A percentile compares a stretch with the other conserved stretches of the same genome.
These are phyloP conservation scores for Cyanophora paradoxa DNA, from an alignment of 78 protist species.

Conservation along the genomic window DNA sequence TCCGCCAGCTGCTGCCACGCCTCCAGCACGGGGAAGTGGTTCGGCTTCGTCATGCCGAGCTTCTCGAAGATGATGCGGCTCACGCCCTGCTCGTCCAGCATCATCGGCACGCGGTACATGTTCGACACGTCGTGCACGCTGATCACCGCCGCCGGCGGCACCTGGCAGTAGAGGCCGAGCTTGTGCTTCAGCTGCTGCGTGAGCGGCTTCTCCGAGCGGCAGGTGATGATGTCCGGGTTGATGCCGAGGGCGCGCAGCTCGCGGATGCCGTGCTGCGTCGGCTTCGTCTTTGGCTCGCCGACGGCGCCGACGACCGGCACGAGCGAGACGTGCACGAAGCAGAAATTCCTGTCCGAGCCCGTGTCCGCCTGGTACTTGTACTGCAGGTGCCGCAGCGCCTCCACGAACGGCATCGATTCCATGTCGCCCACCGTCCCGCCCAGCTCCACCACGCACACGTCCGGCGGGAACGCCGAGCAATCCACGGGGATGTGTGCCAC, in stretches of 20 bases:
- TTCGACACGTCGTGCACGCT: constrained; percentile 78
- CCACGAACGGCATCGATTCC: constrained; percentile 93
- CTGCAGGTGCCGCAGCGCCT: constrained; percentile 93
- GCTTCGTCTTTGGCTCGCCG: constrained; percentile 96
- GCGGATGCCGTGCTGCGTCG: constrained; percentile 88
- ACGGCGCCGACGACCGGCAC: constrained; percentile 72
- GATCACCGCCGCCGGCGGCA: constrained; percentile 60
- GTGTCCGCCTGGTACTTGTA: too few relatives aligned
- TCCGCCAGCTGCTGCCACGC: background rate
- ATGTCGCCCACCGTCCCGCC: constrained; percentile 94
- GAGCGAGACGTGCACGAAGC: constrained; percentile 52
- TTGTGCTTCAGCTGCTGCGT: constrained; percentile 41
- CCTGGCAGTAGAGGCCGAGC: constrained; percentile 84
- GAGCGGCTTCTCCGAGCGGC: constrained; percentile 67
- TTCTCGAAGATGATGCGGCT: background rate
- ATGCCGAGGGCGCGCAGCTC: constrained; percentile 85
- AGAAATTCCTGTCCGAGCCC: constrained; percentile 72
- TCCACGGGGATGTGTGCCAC: constrained; percentile 82
- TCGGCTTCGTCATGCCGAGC: constrained; percentile 1
- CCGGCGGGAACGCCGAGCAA: constrained; percentile 40
- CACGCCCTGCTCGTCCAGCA: constrained; percentile 48
- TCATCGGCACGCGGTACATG: constrained; percentile 82
- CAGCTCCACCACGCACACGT: constrained; percentile 89
- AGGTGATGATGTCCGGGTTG: constrained; percentile 83
- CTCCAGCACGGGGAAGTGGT: background rate